Conservation (phyloP, 768 basidiomycete genomes). For the Termitomyces sp. region DNA sequence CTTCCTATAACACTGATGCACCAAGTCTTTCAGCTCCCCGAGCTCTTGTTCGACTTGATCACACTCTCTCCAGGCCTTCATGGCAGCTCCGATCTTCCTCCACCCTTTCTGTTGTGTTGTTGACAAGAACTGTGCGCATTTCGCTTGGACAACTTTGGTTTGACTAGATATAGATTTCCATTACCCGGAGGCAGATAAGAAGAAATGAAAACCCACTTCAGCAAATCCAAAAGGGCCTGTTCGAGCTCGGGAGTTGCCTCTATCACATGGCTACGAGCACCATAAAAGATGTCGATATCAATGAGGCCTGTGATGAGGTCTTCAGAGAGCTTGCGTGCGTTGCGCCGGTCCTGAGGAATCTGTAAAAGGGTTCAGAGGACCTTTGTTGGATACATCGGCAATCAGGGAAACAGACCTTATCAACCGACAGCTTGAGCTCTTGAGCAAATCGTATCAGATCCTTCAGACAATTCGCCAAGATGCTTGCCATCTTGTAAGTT, state of each 20-base stretch:
- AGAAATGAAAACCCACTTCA: neutral
- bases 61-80: constrained; percentile 6
- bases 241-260: constrained; percentile 5
- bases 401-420: constrained; percentile 3
- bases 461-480: neutral
- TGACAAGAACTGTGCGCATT: neutral
- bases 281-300: constrained; percentile 10
- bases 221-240: neutral
- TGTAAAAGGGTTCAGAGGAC: neutral
- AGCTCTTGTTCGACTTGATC: constrained; percentile 9
- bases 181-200: neutral
- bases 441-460: constrained; percentile 4
- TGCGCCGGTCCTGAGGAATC: constrained; percentile 10
- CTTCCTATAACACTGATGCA: constrained; percentile 11
- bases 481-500: neutral
- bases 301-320: constrained; percentile 5
- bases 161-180: neutral
- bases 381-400: neutral
- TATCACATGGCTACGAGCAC: constrained; percentile 3
- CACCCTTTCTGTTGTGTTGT: constrained; percentile 1
- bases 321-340: constrained; percentile 5
- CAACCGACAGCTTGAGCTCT: constrained; percentile 8
- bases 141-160: neutral
- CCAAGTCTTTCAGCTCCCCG: constrained; percentile 2
- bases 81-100: constrained; percentile 5